A percentile compares a stretch with the other conserved stretches of the same genome.
phyloP scores from a whole-genome alignment of 1,139 yeast species.

The Kazachstania sp. region DNA sequence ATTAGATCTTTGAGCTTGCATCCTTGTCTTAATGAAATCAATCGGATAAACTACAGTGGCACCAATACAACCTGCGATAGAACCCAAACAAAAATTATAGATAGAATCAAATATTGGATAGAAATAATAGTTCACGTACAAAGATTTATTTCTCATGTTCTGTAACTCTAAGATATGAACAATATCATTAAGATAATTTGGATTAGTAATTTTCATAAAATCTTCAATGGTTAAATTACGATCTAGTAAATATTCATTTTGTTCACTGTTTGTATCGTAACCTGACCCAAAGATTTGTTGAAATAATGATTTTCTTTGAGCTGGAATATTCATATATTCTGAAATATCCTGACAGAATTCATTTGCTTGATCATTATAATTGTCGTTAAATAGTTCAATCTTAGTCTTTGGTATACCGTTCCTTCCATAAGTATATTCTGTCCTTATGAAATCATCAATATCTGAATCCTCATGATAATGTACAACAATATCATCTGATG shows the following conservation, averaged over 20 bases:
- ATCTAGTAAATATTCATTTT: constrained; percentile 15
- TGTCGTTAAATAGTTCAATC: constrained; percentile 29
- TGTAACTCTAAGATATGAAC: constrained; percentile 40
- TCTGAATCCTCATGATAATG: constrained; percentile 22
- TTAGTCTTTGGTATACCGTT: constrained; percentile 13
- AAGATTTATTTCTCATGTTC: constrained; percentile 22
- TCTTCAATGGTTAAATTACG: constrained; percentile 31
- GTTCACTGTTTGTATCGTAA: constrained; percentile 9
- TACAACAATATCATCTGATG: neutral
- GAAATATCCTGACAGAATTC: constrained; percentile 21
- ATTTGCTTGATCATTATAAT: constrained; percentile 30
- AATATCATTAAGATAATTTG: constrained; percentile 48
- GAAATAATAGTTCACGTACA: constrained; percentile 33
- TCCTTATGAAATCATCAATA: constrained; percentile 26
- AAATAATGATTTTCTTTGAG: neutral
- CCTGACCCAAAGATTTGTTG: neutral
- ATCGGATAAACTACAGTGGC: constrained; percentile 98
- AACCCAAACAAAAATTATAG: constrained; percentile 83
- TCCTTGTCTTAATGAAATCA: constrained; percentile 90
- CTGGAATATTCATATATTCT: neutral
- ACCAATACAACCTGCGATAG: constrained; percentile 95
- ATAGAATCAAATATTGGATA: constrained; percentile 69
- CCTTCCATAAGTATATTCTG: constrained; percentile 23
- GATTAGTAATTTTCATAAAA: constrained; percentile 36
- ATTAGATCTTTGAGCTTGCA: constrained; percentile 85